These are phyloP conservation scores for Strobilomyces dryophilus DNA, from an alignment of 768 basidiomycete species.

Conservation along the genomic window DNA sequence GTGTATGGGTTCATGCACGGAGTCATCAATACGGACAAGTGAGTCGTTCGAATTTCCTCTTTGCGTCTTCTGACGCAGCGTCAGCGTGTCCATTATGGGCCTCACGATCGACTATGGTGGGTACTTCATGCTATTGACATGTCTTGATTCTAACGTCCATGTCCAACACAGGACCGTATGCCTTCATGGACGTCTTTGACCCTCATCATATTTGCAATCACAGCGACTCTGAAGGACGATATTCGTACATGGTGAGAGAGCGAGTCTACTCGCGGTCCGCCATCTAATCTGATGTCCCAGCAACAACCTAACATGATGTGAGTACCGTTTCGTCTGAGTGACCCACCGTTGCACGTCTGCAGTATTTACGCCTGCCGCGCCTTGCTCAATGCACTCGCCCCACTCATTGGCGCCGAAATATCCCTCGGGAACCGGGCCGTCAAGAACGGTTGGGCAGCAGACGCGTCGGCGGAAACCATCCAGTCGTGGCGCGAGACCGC, in stretches of 20 bases:
- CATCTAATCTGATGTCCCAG: conserved; percentile 31
- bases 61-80: conserved; percentile 4
- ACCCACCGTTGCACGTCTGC: conserved; percentile 6
- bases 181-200: conserved; percentile 94
- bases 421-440: conserved; percentile 47
- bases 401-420: conserved; percentile 81
- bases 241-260: conserved; percentile 55
- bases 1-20: conserved; percentile 94
- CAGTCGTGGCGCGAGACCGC: conserved; percentile 60
- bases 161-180: conserved; percentile 65
- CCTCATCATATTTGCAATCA: conserved; percentile 88
- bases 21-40: conserved; percentile 98
- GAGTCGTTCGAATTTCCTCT: conserved; percentile 12
- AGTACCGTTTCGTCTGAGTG: conserved; percentile 19
- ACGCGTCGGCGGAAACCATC: conserved; percentile 47
- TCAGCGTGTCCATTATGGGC: conserved; percentile 70
- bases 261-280: background rate
- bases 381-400: conserved; percentile 72
- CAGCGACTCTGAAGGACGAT: conserved; percentile 72
- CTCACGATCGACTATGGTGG: conserved; percentile 74
- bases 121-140: conserved; percentile 2
- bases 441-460: conserved; percentile 60
- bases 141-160: background rate
- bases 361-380: conserved; percentile 79
- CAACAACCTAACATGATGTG: conserved; percentile 79